Base-by-base conservation (phyloP, 2,329 filamentous ascomycete genomes). In the Purpureocillium takamizusanense region DNA sequence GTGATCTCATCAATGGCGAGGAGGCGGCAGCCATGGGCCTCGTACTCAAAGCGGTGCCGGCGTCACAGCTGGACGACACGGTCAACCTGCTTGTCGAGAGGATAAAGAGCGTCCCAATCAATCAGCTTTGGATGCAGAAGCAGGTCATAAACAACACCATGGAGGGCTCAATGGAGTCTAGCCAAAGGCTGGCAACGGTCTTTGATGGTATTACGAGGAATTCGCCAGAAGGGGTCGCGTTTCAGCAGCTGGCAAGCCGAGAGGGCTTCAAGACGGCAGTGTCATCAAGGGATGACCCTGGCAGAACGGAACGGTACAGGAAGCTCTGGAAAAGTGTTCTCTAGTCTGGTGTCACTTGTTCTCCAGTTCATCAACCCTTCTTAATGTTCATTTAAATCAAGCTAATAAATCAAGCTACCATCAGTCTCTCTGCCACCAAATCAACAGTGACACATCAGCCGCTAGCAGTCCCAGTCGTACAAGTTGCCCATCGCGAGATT, bases 181-280 rank as follows among this genome's bases (percentile, higher is more conserved):
- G 35, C 8, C 45, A 47, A 35, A 33, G 41, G 10, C 25, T 42
- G 35, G 43, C 39, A 14, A 45, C 43, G 1, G 31, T 42, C 5
- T 44, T 46, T 39, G 36, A 44, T 18, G 44, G 40, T 31, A 46
- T 44, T 35, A 44, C 44, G 27, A 31, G 42, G 1, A 46, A 44
- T 13, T 46, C 40, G 32, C 42, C 40, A 12, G 40, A 46, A 32
- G 42, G 42, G 1, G 37, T 46, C 3, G 42, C 33, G 2, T 44
- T 44, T 23, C 42, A 47, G 25, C 21, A 25, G 10, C 21, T 25
- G 6, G 21, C 21, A 10, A 5, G 21, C 21, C 21, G 21, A 6
- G 21, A 25, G 6, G 21, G 21, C 21, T 25, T 25, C 21, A 25
- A 25, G 10, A 10, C 21, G 10, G 21, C 21, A 6, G 10, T 25